Base-by-base conservation (phyloP, 1,139 yeast species). In the Diutina pseudorugosa region DNA sequence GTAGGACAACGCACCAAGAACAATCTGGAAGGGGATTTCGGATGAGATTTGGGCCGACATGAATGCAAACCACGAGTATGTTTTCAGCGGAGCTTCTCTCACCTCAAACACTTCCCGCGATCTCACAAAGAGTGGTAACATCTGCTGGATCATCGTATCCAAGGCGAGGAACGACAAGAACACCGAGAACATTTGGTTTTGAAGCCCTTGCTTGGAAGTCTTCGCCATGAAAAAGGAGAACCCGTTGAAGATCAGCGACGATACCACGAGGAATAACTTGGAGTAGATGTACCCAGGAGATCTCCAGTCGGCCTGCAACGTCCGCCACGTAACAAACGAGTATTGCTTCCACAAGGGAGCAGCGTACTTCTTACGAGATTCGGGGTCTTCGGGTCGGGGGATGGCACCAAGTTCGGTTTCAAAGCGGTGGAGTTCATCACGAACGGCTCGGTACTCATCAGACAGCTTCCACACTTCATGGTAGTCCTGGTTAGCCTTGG, bases 1-100 rank as follows among this genome's bases (percentile, higher is more conserved):
- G 69, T 75, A 89, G 3, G 84, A 75, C 5, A 85, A 25, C 0
- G 90, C 80, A 56, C 89, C 90, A 53, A 77, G 72, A 3, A 82
- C 55, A 18, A 81, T 59, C 61, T 85, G 85, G 84, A 87, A 85
- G 30, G 95, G 95, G 41, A 86, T 65, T 63, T 89, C 96, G 41
- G 79, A 83, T 19, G 82, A 66, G 50, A 88, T 71, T 66, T 87
- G 91, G 20, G 87, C 79, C 40, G 74, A 59, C 57, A 88, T 56
- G 50, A 54, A 20, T 52, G 55, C 52, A 18, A 47, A 42, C 55
- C 55, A 53, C 8, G 44, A 36, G 51, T 47, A 53, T 16, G 55
- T 53, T 42, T 48, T 52, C 18, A 54, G 52, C 14, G 55, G 55
- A 1, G 53, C 52, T 30, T 53, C 55, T 30, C 55, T 42, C 41